A percentile compares a stretch with the other conserved stretches of the same genome.
phyloP scores from a whole-genome alignment of 495 filamentous ascomycete species.

The Penicilliopsis zonata region DNA sequence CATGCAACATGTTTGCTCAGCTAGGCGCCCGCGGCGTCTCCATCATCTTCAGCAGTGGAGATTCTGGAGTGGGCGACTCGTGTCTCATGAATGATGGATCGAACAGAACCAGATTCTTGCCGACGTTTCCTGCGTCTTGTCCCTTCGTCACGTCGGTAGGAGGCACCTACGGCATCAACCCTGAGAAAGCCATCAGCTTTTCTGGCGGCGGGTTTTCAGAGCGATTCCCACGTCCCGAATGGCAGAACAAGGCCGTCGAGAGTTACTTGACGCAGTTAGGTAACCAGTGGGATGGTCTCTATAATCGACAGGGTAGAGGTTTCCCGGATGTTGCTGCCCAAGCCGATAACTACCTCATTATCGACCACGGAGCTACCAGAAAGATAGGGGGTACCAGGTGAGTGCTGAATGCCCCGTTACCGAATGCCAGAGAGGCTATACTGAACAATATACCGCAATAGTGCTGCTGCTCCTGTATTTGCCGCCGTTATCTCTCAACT shows the following conservation, averaged over 20 bases:
- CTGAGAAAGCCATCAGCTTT: constrained; percentile 43
- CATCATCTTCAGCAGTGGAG: constrained; percentile 62
- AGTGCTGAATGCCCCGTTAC: constrained; percentile 2
- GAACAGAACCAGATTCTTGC: constrained; percentile 46
- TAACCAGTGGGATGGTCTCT: constrained; percentile 32
- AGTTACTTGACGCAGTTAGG: constrained; percentile 37
- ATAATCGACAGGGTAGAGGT: constrained; percentile 50
- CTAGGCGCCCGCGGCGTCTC: constrained; percentile 63
- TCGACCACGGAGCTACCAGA: constrained; percentile 23
- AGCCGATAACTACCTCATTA: constrained; percentile 22
- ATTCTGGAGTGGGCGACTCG: constrained; percentile 45
- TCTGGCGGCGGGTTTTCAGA: constrained; percentile 64
- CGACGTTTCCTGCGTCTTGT: constrained; percentile 66
- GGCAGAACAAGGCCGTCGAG: constrained; percentile 47
- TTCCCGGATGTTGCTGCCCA: constrained; percentile 62
- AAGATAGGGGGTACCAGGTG: constrained; percentile 33
- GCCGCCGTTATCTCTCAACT: constrained; percentile 42
- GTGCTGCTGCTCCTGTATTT: constrained; percentile 41
- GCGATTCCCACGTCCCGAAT: constrained; percentile 50
- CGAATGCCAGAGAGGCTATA: neutral
- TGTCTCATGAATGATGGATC: constrained; percentile 59
- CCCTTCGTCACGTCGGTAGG: constrained; percentile 74
- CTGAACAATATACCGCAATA: constrained; percentile 9
- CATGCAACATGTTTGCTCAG: constrained; percentile 62
- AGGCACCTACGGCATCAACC: constrained; percentile 44